Evolutionary conservation across 2,329 filamentous ascomycete genomes (phyloP), one percentile per base, ranked within the genome.

Genomic region (Aspergillus jensenii): DNA sequence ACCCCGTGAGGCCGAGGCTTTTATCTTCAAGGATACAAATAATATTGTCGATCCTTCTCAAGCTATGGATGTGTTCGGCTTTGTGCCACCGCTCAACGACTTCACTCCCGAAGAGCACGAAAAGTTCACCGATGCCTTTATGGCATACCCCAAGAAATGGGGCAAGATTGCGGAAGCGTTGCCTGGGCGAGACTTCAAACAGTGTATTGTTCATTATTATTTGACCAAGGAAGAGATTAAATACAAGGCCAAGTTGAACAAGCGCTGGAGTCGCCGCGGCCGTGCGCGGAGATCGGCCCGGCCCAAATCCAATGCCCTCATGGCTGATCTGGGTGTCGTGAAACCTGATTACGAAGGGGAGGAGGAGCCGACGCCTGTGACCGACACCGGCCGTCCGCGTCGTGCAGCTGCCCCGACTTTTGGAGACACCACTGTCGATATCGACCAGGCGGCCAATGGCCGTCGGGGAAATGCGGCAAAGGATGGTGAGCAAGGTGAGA

Each of bases 161-260:
- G 78, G 79, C 21, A 79, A 79, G 62, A 82, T 82, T 59, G 79
- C 79, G 3, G 76, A 79, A 51, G 69, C 72, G 23, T 62, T 81
- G 25, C 76, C 78, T 37, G 76, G 75, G 12, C 75, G 79, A 21
- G 73, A 74, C 39, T 81, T 78, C 67, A 74, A 78, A 62, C 74
- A 81, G 55, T 82, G 79, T 59, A 80, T 82, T 50, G 66, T 76
- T 52, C 79, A 82, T 62, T 82, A 82, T 61, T 82, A 82, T 61
- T 67, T 79, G 55, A 82, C 79, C 4, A 82, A 82, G 62, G 74
- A 76, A 57, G 75, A 79, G 46, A 77, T 77, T 53, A 79, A 79
- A 49, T 81, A 81, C 67, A 81, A 81, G 63, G 78, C 78, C 14
- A 78, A 79, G 52, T 71, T 79, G 56, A 76, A 77, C 62, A 79